Evolutionary conservation across 2,329 filamentous ascomycete species (phyloP).

Genomic region (Cercospora sojina): DNA sequence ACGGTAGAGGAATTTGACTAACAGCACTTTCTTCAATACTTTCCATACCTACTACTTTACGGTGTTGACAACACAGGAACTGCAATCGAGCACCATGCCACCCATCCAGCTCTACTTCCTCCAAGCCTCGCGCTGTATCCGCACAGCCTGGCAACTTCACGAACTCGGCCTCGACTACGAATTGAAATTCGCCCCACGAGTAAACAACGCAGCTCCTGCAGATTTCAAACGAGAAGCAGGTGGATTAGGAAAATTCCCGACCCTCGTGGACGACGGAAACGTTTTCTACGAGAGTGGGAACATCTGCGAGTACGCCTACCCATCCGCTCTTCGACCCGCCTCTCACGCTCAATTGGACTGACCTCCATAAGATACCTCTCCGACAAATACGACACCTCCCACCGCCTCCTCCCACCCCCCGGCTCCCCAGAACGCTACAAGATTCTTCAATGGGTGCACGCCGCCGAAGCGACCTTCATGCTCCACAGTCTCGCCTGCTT

Average conservation of each 20-base stretch:
- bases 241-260: conserved; percentile 50
- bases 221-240: conserved; percentile 45
- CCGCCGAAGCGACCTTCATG: conserved; percentile 49
- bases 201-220: conserved; percentile 42
- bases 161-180: conserved; percentile 47
- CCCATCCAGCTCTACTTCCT: conserved; percentile 50
- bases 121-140: conserved; percentile 48
- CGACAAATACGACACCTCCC: conserved; percentile 46
- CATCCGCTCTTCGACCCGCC: background rate
- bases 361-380: conserved; percentile 44
- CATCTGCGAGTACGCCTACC: conserved; percentile 45
- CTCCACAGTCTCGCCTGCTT: conserved; percentile 48
- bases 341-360: background rate
- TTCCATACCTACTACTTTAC: background rate
- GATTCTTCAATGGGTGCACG: conserved; percentile 48
- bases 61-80: background rate
- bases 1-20: background rate
- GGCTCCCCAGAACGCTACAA: conserved; percentile 39
- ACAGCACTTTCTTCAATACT: background rate
- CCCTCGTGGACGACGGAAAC: conserved; percentile 45
- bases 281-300: conserved; percentile 48
- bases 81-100: conserved; percentile 7
- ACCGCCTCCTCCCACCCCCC: conserved; percentile 41
- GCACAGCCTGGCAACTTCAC: conserved; percentile 50
- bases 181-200: conserved; percentile 43